Percentiles rank a stretch among this genome's conserved stretches.
These are phyloP conservation scores for Silene vulgaris DNA, from an alignment of 179 eudicot genomes.

Conservation along the genomic window DNA sequence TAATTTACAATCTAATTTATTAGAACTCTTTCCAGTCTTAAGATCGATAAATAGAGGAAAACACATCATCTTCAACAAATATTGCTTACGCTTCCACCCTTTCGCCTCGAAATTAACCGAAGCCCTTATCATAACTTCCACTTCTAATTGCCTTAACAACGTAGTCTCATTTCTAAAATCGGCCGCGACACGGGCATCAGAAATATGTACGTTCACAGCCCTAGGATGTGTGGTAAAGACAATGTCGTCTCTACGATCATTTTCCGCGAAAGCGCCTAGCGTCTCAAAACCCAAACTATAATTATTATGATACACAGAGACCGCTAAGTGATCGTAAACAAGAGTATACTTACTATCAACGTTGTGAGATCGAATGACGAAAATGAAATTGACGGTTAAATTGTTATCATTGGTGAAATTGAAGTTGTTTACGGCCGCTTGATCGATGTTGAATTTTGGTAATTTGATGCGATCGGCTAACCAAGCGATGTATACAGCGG, in stretches of 20 bases:
- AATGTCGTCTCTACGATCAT: constrained; percentile 14
- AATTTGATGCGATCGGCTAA: constrained; percentile 8
- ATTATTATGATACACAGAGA: constrained; percentile 15
- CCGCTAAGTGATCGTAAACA: constrained; percentile 13
- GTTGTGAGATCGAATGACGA: constrained; percentile 11
- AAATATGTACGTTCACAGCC: background rate
- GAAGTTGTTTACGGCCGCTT: constrained; percentile 8
- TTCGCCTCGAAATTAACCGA: constrained; percentile 10
- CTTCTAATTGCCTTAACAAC: background rate
- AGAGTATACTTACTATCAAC: constrained; percentile 7
- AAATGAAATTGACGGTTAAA: constrained; percentile 9
- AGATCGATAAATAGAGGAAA: background rate
- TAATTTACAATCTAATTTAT: constrained; percentile 11
- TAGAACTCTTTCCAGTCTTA: background rate
- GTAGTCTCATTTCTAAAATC: constrained; percentile 7
- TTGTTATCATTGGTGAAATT: constrained; percentile 14
- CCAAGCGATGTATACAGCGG: constrained; percentile 13
- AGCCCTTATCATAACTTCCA: constrained; percentile 15
- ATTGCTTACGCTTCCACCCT: constrained; percentile 18
- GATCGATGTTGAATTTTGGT: constrained; percentile 13
- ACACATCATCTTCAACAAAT: constrained; percentile 16
- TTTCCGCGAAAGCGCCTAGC: constrained; percentile 6
- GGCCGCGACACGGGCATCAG: background rate
- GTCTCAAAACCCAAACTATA: constrained; percentile 14
- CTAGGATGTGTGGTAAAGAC: constrained; percentile 13